phyloP scores from a whole-genome alignment of 2,329 filamentous ascomycete genomes.

The Sporothrix variecibatus region DNA sequence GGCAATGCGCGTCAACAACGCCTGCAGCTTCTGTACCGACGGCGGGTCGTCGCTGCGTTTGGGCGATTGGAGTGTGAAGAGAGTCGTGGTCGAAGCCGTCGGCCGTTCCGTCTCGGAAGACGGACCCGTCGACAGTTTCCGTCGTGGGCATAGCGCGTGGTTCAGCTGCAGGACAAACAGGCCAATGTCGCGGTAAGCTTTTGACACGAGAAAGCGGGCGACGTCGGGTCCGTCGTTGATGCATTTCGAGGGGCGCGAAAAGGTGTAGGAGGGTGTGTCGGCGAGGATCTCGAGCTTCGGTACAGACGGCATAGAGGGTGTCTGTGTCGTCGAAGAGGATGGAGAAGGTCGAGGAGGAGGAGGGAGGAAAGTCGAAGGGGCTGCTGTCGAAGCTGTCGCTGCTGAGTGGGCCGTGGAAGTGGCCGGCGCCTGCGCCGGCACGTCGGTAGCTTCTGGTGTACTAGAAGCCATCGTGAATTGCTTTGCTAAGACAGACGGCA shows the following conservation, averaged over 20 bases:
- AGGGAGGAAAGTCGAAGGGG: neutral
- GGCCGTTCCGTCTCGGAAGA: conserved; percentile 34
- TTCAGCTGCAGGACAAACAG: conserved; percentile 89
- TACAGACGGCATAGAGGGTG: conserved; percentile 24
- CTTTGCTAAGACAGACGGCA: neutral
- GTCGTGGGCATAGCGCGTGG: conserved; percentile 76
- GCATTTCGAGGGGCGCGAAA: conserved; percentile 70
- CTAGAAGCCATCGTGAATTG: neutral
- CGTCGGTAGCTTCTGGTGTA: neutral
- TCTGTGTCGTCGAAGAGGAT: neutral
- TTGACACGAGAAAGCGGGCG: conserved; percentile 72
- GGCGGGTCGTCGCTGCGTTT: conserved; percentile 46
- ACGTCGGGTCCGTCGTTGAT: conserved; percentile 89
- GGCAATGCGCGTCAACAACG: conserved; percentile 65
- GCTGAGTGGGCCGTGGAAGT: neutral
- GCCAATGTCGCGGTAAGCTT: conserved; percentile 84
- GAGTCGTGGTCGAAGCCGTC: conserved; percentile 42
- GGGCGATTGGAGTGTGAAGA: conserved; percentile 48
- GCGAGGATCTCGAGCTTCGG: conserved; percentile 50
- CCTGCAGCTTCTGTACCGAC: conserved; percentile 64
- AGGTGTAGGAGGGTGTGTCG: conserved; percentile 47
- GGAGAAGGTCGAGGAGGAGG: conserved; percentile 3
- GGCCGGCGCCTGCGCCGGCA: neutral
- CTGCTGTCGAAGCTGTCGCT: neutral
- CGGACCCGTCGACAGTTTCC: conserved; percentile 35